These are phyloP conservation scores for Kwoniella bestiolae DNA, from an alignment of 768 basidiomycete species.

Conservation along the genomic window DNA sequence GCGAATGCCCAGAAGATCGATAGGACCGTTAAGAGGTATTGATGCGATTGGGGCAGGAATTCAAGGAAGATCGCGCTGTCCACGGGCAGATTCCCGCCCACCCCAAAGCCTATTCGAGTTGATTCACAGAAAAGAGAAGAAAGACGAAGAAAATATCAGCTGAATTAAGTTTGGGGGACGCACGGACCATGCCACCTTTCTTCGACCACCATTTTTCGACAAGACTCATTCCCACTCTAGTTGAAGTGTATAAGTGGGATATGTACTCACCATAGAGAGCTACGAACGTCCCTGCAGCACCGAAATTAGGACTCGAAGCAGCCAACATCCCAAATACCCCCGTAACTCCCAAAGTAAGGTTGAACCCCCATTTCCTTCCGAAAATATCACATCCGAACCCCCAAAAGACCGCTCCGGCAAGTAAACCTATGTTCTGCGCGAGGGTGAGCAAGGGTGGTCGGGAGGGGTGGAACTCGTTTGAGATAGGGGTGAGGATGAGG, in stretches of 20 bases:
- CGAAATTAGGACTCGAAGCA: constrained; percentile 66
- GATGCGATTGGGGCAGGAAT: constrained; percentile 72
- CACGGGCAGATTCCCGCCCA: constrained; percentile 72
- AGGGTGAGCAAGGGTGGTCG: constrained; percentile 69
- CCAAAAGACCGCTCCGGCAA: constrained; percentile 59
- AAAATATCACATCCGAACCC: constrained; percentile 41
- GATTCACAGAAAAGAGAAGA: not conserved
- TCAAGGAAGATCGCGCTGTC: constrained; percentile 79
- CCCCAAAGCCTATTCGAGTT: constrained; percentile 54
- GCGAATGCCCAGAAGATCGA: constrained; percentile 82
- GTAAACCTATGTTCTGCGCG: constrained; percentile 72
- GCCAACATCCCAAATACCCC: constrained; percentile 70
- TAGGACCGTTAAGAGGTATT: constrained; percentile 74
- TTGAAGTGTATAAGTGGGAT: constrained; percentile 58
- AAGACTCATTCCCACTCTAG: too few species aligned
- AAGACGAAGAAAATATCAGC: not conserved
- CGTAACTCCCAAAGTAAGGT: constrained; percentile 71
- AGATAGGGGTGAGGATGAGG: constrained; percentile 68
- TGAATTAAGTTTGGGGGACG: not conserved
- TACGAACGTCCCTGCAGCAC: constrained; percentile 62
- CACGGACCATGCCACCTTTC: not conserved
- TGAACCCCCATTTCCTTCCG: constrained; percentile 65
- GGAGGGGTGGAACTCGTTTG: constrained; percentile 67
- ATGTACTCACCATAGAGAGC: constrained; percentile 27
- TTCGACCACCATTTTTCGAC: too few species aligned